Evolutionary conservation across 2,329 filamentous ascomycete genomes (phyloP).

Genomic region (Aphanoascus verrucosus): DNA sequence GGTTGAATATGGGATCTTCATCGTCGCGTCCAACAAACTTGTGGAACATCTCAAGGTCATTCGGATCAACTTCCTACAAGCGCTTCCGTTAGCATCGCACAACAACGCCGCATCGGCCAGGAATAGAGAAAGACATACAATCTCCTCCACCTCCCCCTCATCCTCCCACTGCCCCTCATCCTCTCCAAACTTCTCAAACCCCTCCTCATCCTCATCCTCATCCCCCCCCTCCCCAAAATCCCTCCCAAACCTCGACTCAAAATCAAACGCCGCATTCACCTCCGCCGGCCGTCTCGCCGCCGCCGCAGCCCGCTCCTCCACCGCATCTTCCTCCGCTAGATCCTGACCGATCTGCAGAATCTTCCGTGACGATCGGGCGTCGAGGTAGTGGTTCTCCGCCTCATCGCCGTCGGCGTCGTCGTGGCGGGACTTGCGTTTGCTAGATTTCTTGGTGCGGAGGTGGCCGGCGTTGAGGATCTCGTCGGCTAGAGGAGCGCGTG

Average conservation of each 20-base stretch:
- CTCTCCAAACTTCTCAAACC: slow-evolving; percentile 44
- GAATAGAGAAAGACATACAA: slow-evolving; percentile 23
- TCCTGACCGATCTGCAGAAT: slow-evolving; percentile 86
- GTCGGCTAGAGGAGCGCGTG: slow-evolving; percentile 85
- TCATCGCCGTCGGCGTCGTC: slow-evolving; percentile 50
- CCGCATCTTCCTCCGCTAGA: slow-evolving; percentile 68
- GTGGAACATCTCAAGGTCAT: slow-evolving; percentile 81
- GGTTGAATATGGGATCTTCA: slow-evolving; percentile 60
- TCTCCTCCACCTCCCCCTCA: slow-evolving; percentile 51
- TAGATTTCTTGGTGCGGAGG: slow-evolving; percentile 68
- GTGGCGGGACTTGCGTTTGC: slow-evolving; percentile 49
- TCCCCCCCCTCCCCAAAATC: slow-evolving; percentile 38
- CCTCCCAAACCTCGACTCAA: slow-evolving; percentile 62
- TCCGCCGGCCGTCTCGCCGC: slow-evolving; percentile 26
- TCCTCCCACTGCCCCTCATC: slow-evolving; percentile 61
- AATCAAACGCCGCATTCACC: slow-evolving; percentile 56
- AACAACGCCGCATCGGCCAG: not conserved
- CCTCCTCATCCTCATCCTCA: slow-evolving; percentile 30
- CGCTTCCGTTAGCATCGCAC: not conserved
- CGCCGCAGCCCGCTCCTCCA: slow-evolving; percentile 32
- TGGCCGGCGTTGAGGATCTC: slow-evolving; percentile 64
- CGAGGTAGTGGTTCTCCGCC: slow-evolving; percentile 62
- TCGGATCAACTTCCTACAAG: slow-evolving; percentile 65
- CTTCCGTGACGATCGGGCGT: slow-evolving; percentile 75
- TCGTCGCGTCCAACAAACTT: slow-evolving; percentile 72